A percentile compares a stretch with the other conserved stretches of the same genome.
These are phyloP conservation scores for Hyphopichia homilentoma DNA, from an alignment of 805 yeast species.

Conservation along the genomic window DNA sequence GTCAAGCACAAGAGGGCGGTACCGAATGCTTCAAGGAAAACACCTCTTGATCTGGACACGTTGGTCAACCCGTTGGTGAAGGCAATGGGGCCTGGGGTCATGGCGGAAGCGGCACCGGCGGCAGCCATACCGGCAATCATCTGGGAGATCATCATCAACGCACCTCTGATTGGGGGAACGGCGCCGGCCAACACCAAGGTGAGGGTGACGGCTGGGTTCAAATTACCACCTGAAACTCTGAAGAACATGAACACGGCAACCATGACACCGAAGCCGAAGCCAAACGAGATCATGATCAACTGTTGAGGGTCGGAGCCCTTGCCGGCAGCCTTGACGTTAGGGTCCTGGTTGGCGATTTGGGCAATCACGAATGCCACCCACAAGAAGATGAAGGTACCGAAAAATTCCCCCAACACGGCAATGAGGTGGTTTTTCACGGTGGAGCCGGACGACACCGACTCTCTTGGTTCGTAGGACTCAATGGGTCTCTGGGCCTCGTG, in stretches of 20 bases:
- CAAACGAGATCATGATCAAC: conserved; percentile 75
- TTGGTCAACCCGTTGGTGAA: conserved; percentile 72
- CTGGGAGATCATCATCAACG: conserved; percentile 63
- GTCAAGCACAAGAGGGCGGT: conserved; percentile 70
- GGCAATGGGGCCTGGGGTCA: conserved; percentile 76
- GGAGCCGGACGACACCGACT: conserved; percentile 10
- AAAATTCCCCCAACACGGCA: conserved; percentile 76
- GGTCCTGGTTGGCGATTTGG: conserved; percentile 70
- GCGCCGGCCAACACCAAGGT: conserved; percentile 71
- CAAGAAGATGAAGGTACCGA: conserved; percentile 81
- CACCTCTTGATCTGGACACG: conserved; percentile 67
- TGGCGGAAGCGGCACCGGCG: conserved; percentile 81
- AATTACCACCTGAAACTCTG: conserved; percentile 83
- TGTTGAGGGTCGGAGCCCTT: conserved; percentile 59
- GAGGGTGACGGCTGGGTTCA: conserved; percentile 85
- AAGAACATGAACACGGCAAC: conserved; percentile 64
- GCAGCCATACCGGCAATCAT: conserved; percentile 87
- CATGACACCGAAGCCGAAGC: conserved; percentile 84
- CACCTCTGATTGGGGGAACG: conserved; percentile 67
- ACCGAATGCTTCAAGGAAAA: conserved; percentile 79
- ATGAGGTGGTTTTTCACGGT: conserved; percentile 50
- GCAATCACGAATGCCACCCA: conserved; percentile 83
- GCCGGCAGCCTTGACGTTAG: conserved; percentile 19
- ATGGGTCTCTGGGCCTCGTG: conserved; percentile 19
- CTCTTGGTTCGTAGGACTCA: conserved; percentile 24